phyloP scores from a whole-genome alignment of 306 rosid genomes.

The Sicyos edulis region DNA sequence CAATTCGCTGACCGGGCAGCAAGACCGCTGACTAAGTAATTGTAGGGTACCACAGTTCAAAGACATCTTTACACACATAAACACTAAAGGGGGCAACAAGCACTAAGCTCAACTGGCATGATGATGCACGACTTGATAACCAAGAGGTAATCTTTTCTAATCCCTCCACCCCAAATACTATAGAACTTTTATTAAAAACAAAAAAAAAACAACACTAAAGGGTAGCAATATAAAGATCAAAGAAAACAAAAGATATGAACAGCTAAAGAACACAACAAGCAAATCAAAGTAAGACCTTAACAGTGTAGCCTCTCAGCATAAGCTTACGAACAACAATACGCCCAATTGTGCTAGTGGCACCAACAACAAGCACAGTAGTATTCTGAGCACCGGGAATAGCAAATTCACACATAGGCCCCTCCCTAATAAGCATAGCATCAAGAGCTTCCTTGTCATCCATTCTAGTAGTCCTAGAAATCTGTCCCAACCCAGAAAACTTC shows the following conservation, averaged over 20 bases:
- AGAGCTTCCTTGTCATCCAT: constrained; percentile 63
- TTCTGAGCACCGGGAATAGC: constrained; percentile 89
- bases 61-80: no score
- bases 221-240: neutral
- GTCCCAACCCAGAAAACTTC: constrained; percentile 87
- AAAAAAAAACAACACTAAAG: neutral
- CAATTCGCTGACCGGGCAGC: no score
- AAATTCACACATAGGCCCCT: constrained; percentile 91
- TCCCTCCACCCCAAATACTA: no score
- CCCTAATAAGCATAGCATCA: constrained; percentile 69
- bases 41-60: no score
- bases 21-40: no score
- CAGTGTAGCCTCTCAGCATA: constrained; percentile 82
- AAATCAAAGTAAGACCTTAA: constrained; percentile 43
- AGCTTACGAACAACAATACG: constrained; percentile 88
- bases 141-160: no score
- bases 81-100: no score
- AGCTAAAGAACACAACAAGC: neutral
- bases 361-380: constrained; percentile 82
- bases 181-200: no score
- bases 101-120: no score
- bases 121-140: no score
- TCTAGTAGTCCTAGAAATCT: constrained; percentile 73
- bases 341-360: constrained; percentile 86
- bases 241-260: neutral